Percentiles rank a stretch among this genome's conserved stretches.
Evolutionary conservation across 805 yeast genomes (phyloP).

Genomic region (Lipomyces japonicus): DNA sequence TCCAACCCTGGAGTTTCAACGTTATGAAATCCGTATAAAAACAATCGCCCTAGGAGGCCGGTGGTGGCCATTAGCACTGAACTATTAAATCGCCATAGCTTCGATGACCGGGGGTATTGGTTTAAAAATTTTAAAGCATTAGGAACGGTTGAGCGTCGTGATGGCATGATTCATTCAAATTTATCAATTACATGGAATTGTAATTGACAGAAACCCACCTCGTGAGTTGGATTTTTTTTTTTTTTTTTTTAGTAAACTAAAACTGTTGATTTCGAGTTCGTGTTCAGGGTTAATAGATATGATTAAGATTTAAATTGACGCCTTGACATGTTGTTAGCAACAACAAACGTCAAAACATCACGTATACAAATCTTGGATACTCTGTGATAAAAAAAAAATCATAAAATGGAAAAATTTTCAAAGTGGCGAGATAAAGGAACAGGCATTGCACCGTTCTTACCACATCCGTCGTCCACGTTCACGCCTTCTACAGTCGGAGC

Average conservation of each 20-base stretch:
- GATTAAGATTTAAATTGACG: neutral
- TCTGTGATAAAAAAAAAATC: neutral
- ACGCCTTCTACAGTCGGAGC: conserved; percentile 7
- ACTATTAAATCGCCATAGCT: conserved; percentile 64
- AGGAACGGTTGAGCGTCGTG: conserved; percentile 3
- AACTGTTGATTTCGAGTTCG: too few species aligned
- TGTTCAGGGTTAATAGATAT: neutral
- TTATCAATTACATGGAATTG: too few species aligned
- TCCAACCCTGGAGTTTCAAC: conserved; percentile 62
- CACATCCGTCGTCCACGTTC: conserved; percentile 37
- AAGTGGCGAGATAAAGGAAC: conserved; percentile 86
- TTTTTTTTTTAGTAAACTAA: too few species aligned
- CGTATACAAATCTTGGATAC: neutral
- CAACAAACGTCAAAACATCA: neutral
- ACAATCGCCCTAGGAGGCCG: conserved; percentile 59
- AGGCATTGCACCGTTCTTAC: conserved; percentile 88
- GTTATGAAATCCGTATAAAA: conserved; percentile 59
- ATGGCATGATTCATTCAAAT: too few species aligned
- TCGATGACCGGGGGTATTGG: conserved; percentile 56
- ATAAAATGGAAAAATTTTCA: conserved; percentile 73
- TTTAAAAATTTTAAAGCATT: conserved; percentile 64
- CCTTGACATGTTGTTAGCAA: neutral
- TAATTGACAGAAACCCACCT: too few species aligned
- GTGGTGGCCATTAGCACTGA: conserved; percentile 64
- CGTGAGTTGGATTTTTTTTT: too few species aligned